Conservation (phyloP, 495 filamentous ascomycete genomes). For the Penicillium paxilli region DNA sequence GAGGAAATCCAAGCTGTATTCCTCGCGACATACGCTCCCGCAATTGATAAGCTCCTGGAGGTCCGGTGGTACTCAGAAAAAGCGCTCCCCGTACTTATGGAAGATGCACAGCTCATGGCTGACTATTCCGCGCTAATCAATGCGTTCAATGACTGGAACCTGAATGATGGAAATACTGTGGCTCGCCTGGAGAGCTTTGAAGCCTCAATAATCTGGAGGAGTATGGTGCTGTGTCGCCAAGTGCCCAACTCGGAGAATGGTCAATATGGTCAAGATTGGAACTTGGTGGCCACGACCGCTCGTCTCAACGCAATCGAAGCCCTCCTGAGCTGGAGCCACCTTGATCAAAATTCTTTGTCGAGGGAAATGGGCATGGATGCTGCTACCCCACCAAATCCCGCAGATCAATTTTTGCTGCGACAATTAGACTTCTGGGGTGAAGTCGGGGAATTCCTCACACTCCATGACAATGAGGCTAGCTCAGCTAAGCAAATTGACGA, state of each 20-base stretch:
- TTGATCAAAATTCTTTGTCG: slow-evolving; percentile 58
- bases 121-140: slow-evolving; percentile 63
- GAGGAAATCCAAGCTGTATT: slow-evolving; percentile 76
- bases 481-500: slow-evolving; percentile 62
- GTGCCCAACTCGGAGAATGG: slow-evolving; percentile 39
- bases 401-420: slow-evolving; percentile 55
- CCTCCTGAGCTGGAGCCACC: slow-evolving; percentile 66
- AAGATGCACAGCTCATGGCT: slow-evolving; percentile 58
- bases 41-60: slow-evolving; percentile 79
- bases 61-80: slow-evolving; percentile 74
- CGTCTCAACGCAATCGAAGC: slow-evolving; percentile 74
- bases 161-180: slow-evolving; percentile 39
- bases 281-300: slow-evolving; percentile 61
- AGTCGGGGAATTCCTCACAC: slow-evolving; percentile 69
- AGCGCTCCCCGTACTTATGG: slow-evolving; percentile 52
- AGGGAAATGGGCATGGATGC: slow-evolving; percentile 42
- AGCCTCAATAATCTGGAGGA: slow-evolving; percentile 69
- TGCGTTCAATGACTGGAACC: slow-evolving; percentile 45
- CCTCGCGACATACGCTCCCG: slow-evolving; percentile 71
- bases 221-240: slow-evolving; percentile 52
- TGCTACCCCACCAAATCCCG: slow-evolving; percentile 38
- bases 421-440: slow-evolving; percentile 81
- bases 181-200: slow-evolving; percentile 63
- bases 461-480: slow-evolving; percentile 61
- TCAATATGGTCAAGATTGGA: slow-evolving; percentile 42